Base-by-base conservation (phyloP, 345 rosid species). In the Cochlearia excelsa region DNA sequence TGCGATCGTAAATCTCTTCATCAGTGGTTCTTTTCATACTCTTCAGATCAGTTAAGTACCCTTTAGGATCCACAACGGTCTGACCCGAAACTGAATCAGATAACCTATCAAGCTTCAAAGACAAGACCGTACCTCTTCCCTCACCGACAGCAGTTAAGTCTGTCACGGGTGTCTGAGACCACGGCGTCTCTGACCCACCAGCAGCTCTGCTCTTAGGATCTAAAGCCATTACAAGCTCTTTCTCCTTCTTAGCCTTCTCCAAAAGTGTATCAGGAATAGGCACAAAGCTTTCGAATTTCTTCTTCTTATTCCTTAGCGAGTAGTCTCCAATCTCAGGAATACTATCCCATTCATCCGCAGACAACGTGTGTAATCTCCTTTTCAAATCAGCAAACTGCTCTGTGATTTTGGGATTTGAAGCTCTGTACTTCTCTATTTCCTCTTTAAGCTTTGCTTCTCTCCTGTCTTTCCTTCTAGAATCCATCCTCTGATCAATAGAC, bases 11-110 rank as follows among this genome's bases (percentile, higher is more conserved):
- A 49, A 92, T 83, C 78, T 92, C 95, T 1, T 91, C 95, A 80
- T 92, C 97, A 67, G 96, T 88, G 50, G 93, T 92, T 49, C 83
- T 92, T 75, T 92, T 88, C 96, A 84, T 88, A 66, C 95, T 88
- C 81, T 84, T 88, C 75, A 92, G 64, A 71, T 86, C 96, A 66
- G 91, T 92, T 68, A 92, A 82, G 53, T 92, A 88, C 0, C 96
- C 93, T 67, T 92, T 86, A 0, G 97, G 98, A 63, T 92, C 97
- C 50, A 92, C 95, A 62, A 92, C 97, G 63, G 98, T 88, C 55
- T 80, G 68, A 35, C 97, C 98, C 0, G 94, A 80, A 10, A 88
- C 91, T 0, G 95, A 88, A 82, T 88, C 95, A 0, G 95, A 86
- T 39, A 88, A 74, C 68, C 95, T 79, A 78, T 92, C 98, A 42